Evolutionary conservation across 768 basidiomycete genomes (phyloP).

Genomic region (Dacryopinax primogenitus): DNA sequence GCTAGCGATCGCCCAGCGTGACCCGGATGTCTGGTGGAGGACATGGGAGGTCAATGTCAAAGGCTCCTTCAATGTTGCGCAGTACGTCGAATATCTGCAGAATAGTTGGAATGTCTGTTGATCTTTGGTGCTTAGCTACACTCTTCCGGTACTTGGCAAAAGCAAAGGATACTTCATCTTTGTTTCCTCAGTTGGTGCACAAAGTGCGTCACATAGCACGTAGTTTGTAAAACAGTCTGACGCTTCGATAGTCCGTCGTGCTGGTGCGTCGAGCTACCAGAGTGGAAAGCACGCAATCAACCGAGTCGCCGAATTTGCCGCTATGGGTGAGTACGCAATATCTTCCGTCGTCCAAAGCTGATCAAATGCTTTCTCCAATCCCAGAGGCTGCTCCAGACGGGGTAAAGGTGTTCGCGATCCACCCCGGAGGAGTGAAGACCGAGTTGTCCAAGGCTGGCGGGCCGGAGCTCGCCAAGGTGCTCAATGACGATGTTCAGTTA

Average conservation of each 20-base stretch:
- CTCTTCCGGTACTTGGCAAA: constrained; percentile 11
- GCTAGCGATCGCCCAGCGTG: constrained; percentile 11
- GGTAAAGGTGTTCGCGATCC: constrained; percentile 11
- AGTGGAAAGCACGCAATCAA: constrained; percentile 13
- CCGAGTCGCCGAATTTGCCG: constrained; percentile 12
- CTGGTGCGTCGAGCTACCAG: constrained; percentile 12
- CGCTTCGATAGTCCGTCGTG: constrained; percentile 10
- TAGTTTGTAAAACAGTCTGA: not conserved
- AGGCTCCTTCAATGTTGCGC: constrained; percentile 18
- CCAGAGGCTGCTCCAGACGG: not conserved
- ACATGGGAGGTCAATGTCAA: constrained; percentile 22
- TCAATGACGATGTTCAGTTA: not conserved
- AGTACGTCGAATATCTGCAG: not conserved
- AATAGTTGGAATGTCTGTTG: not conserved
- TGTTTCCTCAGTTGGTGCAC: constrained; percentile 10
- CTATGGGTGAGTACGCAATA: constrained; percentile 10
- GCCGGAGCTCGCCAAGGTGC: not conserved
- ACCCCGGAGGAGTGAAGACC: constrained; percentile 15
- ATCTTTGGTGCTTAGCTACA: not conserved
- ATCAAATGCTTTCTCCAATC: not conserved
- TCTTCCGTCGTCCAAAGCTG: not conserved
- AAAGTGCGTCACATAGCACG: not conserved
- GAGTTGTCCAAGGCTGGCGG: constrained; percentile 12
- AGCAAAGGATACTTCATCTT: constrained; percentile 13
- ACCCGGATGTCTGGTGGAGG: constrained; percentile 23